These are phyloP conservation scores for Fusarium tricinctum DNA, from an alignment of 2,329 filamentous ascomycete genomes.

Conservation along the genomic window DNA sequence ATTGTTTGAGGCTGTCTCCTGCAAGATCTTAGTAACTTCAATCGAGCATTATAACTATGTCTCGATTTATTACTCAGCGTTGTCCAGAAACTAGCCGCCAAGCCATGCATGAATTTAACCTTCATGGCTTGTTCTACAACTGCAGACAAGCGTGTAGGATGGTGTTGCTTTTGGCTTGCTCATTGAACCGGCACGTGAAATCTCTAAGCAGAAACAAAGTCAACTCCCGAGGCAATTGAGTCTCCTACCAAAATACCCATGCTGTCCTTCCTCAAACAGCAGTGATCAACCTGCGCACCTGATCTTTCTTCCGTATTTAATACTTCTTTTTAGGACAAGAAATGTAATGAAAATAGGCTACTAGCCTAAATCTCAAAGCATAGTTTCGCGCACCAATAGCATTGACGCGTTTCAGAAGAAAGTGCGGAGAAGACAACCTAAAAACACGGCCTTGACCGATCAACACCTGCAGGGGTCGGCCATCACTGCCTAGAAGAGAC, in stretches of 20 bases:
- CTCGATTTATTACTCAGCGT: no score
- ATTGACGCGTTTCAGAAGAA: background rate
- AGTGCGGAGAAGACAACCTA: constrained; percentile 25
- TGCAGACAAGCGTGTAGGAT: no score
- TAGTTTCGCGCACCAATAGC: constrained; percentile 32
- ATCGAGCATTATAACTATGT: no score
- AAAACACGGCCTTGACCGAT: constrained; percentile 1
- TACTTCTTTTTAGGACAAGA: background rate
- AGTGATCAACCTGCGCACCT: constrained; percentile 26
- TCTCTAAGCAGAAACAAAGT: background rate
- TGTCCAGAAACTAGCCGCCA: no score
- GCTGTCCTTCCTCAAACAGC: constrained; percentile 1
- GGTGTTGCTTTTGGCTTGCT: no score
- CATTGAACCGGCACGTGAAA: background rate
- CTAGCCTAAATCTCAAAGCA: background rate
- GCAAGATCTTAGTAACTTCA: no score
- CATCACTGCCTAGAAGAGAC: constrained; percentile 13
- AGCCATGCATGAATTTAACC: no score
- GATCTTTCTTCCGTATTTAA: background rate
- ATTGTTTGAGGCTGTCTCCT: no score
- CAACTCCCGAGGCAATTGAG: constrained; percentile 4
- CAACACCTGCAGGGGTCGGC: constrained; percentile 24
- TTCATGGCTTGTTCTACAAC: no score
- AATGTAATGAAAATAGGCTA: background rate
- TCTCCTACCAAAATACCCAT: background rate